Base-by-base conservation (phyloP, 129 eudicot genomes). In the Flaveria robusta region DNA sequence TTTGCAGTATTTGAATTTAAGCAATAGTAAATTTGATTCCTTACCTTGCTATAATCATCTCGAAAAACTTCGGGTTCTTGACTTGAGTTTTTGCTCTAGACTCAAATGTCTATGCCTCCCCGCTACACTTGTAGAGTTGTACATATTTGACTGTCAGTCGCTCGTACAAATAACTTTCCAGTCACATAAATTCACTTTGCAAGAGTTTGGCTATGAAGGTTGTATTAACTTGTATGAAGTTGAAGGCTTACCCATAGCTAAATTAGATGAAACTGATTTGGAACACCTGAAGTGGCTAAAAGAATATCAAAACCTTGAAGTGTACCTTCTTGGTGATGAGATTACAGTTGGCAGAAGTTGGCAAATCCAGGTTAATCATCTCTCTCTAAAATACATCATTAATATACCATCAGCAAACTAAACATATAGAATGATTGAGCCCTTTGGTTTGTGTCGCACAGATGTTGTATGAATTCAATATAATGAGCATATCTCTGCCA, bases 271-370 rank as follows among this genome's bases (percentile, higher is more conserved):
- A 16, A 22, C 55, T 19, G 81, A 59, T 15, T 43, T 74, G 26
- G 78, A 70, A 43, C 70, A 43, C 20, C 8, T 74, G 70, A 74
- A 59, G 67, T 74, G 78, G 78, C 52, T 74, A 1, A 74, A 74
- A 24, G 18, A 16, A 0, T 60, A 43, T 59, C 26, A 74, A 60
- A 22, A 24, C 27, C 37, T 15, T 9, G 10, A 42, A 6, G 59
- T 74, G 46, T 7, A 2, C 11, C 68, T 74, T 51, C 42, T 59
- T 14, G 78, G 70, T 59, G 78, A 74, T 74, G 59, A 59, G 58
- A 51, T 74, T 5, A 43, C 45, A 7, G 7, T 7, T 2, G 71
- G 71, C 14, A 46, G 79, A 74, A 43, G 47, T 16, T 7, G 0
- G 13, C 34, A 15, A 16, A 7, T 64, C 43, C 70, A 75, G 71